Conservation (phyloP, 306 rosid genomes). For the Prunus armeniaca region DNA sequence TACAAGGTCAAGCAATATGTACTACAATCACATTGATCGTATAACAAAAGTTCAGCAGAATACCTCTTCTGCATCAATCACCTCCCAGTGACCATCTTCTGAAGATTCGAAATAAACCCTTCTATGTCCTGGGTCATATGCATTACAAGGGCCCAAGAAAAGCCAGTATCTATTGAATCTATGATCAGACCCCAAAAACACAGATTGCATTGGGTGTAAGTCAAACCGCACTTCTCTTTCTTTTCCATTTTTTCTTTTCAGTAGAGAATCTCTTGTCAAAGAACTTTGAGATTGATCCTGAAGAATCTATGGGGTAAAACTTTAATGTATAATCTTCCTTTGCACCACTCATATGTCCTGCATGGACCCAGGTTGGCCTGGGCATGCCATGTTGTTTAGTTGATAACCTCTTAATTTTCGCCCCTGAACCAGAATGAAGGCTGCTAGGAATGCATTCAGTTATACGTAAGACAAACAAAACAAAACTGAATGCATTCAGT, state of each 20-base stretch:
- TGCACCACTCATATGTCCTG: too few species aligned
- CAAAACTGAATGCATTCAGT: too few species aligned
- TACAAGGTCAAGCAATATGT: constrained; percentile 1
- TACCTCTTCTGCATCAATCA: constrained; percentile 91
- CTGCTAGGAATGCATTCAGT: too few species aligned
- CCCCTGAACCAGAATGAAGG: too few species aligned
- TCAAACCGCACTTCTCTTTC: constrained; percentile 26
- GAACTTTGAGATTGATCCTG: constrained; percentile 45
- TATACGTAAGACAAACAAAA: too few species aligned
- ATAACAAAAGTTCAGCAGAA: constrained; percentile 16
- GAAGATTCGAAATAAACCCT: constrained; percentile 77
- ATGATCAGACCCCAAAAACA: constrained; percentile 95
- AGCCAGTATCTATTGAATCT: constrained; percentile 97
- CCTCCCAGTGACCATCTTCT: constrained; percentile 98
- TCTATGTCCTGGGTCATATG: background rate
- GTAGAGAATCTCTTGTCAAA: constrained; percentile 28
- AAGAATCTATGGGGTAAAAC: constrained; percentile 53
- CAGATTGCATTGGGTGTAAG: constrained; percentile 62
- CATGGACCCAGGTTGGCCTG: too few species aligned
- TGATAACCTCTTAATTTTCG: too few species aligned
- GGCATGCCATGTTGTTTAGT: too few species aligned
- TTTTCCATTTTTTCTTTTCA: constrained; percentile 26
- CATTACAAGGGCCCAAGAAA: constrained; percentile 89
- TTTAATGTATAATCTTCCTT: too few species aligned
- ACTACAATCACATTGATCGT: background rate